phyloP scores from a whole-genome alignment of 2,329 filamentous ascomycete species.

The Pseudogymnoascus sp. region DNA sequence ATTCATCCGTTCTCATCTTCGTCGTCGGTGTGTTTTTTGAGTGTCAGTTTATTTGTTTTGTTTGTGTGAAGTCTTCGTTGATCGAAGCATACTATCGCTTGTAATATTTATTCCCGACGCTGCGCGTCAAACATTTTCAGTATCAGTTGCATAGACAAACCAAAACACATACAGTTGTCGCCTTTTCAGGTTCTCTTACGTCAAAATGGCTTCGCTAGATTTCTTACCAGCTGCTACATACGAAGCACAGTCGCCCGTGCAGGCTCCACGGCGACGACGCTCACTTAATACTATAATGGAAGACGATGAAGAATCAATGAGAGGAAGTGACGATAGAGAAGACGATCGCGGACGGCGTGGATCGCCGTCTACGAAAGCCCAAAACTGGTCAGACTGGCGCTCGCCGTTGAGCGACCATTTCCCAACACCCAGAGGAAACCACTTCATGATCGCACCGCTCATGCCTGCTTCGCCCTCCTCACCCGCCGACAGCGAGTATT shows the following conservation, averaged over 20 bases:
- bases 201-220: constrained; percentile 29
- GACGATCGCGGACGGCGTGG: constrained; percentile 27
- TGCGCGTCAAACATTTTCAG: constrained; percentile 20
- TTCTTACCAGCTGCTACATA: constrained; percentile 42
- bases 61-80: constrained; percentile 27
- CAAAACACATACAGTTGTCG: constrained; percentile 9
- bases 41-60: constrained; percentile 10
- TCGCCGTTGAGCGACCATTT: constrained; percentile 50
- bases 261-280: constrained; percentile 41
- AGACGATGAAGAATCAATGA: constrained; percentile 35
- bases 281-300: constrained; percentile 59
- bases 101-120: constrained; percentile 23
- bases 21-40: constrained; percentile 11
- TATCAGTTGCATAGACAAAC: constrained; percentile 2
- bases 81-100: constrained; percentile 31
- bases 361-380: constrained; percentile 30
- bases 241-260: constrained; percentile 42
- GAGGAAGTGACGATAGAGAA: constrained; percentile 24
- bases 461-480: constrained; percentile 51
- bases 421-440: constrained; percentile 60
- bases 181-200: not conserved
- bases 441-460: constrained; percentile 55
- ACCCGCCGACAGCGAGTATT: constrained; percentile 46
- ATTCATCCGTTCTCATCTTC: constrained; percentile 9
- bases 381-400: constrained; percentile 23